Conservation (phyloP, 495 filamentous ascomycete species). For the Aspergillus carlsbadensis region DNA sequence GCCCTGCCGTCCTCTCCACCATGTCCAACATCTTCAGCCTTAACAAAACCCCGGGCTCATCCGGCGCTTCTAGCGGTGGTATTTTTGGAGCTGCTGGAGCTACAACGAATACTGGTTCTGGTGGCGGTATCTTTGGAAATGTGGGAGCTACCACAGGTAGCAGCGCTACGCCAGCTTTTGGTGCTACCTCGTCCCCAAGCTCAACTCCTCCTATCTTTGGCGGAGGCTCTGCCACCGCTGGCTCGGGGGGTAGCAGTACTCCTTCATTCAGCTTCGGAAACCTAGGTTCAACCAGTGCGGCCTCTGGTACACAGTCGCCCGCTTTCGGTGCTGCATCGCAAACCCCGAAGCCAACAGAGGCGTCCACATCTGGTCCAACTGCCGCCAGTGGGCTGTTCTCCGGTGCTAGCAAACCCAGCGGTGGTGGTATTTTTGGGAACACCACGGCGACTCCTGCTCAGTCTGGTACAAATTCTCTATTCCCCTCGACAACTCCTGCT, state of each 20-base stretch:
- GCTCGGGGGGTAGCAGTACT: constrained; percentile 24
- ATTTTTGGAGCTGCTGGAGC: constrained; percentile 41
- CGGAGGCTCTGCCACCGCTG: constrained; percentile 18
- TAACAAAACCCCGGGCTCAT: constrained; percentile 24
- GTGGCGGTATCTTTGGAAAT: constrained; percentile 44
- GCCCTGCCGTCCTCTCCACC: constrained; percentile 20
- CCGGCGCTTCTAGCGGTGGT: constrained; percentile 31
- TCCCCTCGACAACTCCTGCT: constrained; percentile 62
- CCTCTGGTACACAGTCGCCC: constrained; percentile 23
- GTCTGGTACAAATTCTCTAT: constrained; percentile 32
- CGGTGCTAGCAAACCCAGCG: constrained; percentile 24
- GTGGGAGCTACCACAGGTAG: constrained; percentile 40
- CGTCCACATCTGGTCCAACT: constrained; percentile 33
- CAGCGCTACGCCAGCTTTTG: constrained; percentile 37
- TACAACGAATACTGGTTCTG: constrained; percentile 27
- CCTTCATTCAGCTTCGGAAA: constrained; percentile 45
- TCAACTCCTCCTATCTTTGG: constrained; percentile 36
- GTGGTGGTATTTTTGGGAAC: constrained; percentile 39
- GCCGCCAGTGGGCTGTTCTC: constrained; percentile 52
- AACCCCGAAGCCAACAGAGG: constrained; percentile 42
- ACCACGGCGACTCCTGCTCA: constrained; percentile 39
- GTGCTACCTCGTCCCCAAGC: constrained; percentile 24
- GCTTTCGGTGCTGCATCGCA: constrained; percentile 31
- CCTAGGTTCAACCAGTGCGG: constrained; percentile 24
- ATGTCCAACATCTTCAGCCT: constrained; percentile 39